Base-by-base conservation (phyloP, 1,139 yeast genomes). In the Blastobotrys apis region DNA sequence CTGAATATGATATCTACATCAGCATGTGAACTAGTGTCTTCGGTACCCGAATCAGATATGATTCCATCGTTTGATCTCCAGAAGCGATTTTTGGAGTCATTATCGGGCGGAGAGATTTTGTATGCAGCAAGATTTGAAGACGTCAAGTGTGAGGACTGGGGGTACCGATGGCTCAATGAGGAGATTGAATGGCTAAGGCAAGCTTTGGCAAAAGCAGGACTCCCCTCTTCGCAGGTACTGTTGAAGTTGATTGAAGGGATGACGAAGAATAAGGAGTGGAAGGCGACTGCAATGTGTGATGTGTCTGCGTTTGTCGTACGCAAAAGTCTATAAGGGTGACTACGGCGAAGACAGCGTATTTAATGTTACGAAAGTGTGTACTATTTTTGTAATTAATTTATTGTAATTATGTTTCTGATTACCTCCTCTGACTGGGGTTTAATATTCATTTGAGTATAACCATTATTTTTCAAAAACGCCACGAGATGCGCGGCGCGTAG, bases 1-100 rank as follows among this genome's bases (percentile, higher is more conserved):
- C 52, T 58, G 19, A 55, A 53, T 39, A 43, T 48, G 50, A 51
- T 59, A 33, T 52, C 55, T 9, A 53, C 62, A 3, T 52, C 50
- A 30, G 55, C 54, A 5, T 59, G 63, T 39, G 58, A 59, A 38
- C 49, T 45, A 34, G 51, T 59, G 12, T 51, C 60, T 2, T 41
- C 44, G 21, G 53, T 55, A 1, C 63, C 63, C 1, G 42, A 41
- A 15, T 15, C 49, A 2, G 41, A 38, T 17, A 32, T 39, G 20
- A 49, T 52, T 5, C 55, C 55, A 1, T 26, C 47, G 10, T 58
- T 42, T 33, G 51, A 43, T 9, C 39, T 31, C 9, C 62, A 58
- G 41, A 30, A 26, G 13, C 22, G 38, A 16, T 37, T 48, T 36
- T 17, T 54, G n/a, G 34, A 37, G 9, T 30, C 29, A n/a, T 41